Conservation (phyloP, 139 green algal species). For the Micractinium conductrix region DNA sequence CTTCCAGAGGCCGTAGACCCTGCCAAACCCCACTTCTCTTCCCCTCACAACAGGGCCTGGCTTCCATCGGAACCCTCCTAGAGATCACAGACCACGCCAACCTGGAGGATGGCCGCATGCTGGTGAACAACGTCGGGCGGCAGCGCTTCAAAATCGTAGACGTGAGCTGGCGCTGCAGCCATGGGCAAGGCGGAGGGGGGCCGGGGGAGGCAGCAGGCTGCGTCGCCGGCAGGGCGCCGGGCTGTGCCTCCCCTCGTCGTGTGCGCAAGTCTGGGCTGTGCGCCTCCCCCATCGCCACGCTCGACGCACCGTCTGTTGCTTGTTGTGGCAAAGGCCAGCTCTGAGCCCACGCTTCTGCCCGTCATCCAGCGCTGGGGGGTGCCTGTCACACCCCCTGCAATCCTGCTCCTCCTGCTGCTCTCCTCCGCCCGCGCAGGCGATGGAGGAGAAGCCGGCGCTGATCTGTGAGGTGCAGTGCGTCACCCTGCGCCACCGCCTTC, state of each 20-base stretch:
- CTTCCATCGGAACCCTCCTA: slow-evolving; percentile 51
- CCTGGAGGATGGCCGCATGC: slow-evolving; percentile 53
- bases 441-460: no score
- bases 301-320: no score
- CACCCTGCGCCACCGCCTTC: no score
- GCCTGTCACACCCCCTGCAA: no score
- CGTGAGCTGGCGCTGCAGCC: background rate
- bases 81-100: slow-evolving; percentile 55
- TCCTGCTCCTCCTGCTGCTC: no score
- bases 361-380: no score
- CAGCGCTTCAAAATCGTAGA: slow-evolving; percentile 26
- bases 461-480: no score
- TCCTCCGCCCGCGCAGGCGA: no score
- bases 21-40: background rate
- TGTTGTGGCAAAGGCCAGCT: no score
- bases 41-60: slow-evolving; percentile 24
- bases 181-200: background rate
- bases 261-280: no score
- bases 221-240: background rate
- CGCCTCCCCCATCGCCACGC: no score
- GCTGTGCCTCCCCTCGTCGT: background rate
- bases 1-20: background rate
- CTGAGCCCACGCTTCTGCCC: no score
- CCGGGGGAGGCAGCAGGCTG: background rate
- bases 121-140: slow-evolving; percentile 45